These are phyloP conservation scores for Vigna unguiculata DNA, from an alignment of 306 rosid species.

Conservation along the genomic window DNA sequence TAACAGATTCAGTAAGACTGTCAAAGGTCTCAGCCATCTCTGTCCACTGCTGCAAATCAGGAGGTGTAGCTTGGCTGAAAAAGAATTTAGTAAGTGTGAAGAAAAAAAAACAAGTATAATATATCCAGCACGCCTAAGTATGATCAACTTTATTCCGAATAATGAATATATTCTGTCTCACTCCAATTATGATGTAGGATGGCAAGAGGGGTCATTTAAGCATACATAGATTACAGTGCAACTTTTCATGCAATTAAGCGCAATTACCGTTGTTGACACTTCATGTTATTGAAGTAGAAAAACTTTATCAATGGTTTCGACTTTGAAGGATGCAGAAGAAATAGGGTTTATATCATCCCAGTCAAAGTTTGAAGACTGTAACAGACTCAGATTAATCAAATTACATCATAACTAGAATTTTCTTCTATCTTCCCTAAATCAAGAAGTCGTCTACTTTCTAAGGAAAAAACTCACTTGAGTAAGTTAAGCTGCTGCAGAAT, in stretches of 20 bases:
- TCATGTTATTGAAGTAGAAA: neutral
- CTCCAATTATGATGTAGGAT: conserved; percentile 10
- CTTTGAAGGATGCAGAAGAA: conserved; percentile 1
- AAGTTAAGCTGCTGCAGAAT: conserved; percentile 88
- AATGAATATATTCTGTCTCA: conserved; percentile 15
- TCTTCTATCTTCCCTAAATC: neutral
- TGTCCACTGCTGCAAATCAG: conserved; percentile 89
- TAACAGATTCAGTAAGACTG: conserved; percentile 78
- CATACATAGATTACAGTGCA: neutral
- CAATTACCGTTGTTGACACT: neutral
- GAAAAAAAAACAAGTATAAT: conserved; percentile 8
- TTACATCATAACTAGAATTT: neutral
- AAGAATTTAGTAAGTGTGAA: conserved; percentile 24
- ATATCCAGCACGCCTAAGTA: conserved; percentile 39
- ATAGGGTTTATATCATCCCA: neutral
- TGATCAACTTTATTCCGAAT: conserved; percentile 37
- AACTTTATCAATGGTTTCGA: conserved; percentile 6
- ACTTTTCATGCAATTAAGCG: neutral
- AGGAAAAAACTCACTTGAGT: conserved; percentile 60
- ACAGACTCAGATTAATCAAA: neutral
- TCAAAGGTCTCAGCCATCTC: conserved; percentile 93
- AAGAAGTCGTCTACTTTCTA: conserved; percentile 29
- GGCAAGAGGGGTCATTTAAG: neutral
- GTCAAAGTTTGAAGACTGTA: neutral
- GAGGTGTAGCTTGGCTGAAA: conserved; percentile 74